These are phyloP conservation scores for Bjerkandera adusta DNA, from an alignment of 1,284 basidiomycete species.

Conservation along the genomic window DNA sequence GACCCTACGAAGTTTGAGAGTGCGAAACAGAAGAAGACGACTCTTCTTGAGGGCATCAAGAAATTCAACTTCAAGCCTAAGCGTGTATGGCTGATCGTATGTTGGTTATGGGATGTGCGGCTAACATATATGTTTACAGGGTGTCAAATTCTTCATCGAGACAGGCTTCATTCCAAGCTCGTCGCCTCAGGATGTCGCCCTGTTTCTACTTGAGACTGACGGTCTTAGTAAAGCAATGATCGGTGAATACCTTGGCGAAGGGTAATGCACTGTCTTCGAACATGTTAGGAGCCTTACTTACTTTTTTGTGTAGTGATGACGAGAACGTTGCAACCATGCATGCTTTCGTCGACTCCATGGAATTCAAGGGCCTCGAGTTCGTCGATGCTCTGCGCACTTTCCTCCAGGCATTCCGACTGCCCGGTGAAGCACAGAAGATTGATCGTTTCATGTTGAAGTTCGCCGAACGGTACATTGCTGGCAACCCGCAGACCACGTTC, in stretches of 20 bases:
- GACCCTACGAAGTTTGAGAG: slow-evolving; percentile 94
- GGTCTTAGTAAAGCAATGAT: slow-evolving; percentile 96
- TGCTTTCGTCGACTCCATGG: slow-evolving; percentile 89
- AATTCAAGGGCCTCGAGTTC: slow-evolving; percentile 80
- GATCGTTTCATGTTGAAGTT: slow-evolving; percentile 99
- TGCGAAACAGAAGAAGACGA: slow-evolving; percentile 97
- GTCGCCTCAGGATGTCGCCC: slow-evolving; percentile 80
- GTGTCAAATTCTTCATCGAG: slow-evolving; percentile 87
- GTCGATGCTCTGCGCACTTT: slow-evolving; percentile 87
- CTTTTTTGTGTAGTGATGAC: slow-evolving; percentile 78
- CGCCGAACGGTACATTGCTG: slow-evolving; percentile 90
- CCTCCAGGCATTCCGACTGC: slow-evolving; percentile 91
- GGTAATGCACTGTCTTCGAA: no score
- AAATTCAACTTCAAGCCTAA: slow-evolving; percentile 99
- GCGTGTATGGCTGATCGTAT: slow-evolving; percentile 46
- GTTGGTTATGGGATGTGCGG: not conserved
- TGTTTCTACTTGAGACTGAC: slow-evolving; percentile 87
- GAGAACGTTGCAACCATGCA: slow-evolving; percentile 93
- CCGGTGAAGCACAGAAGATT: slow-evolving; percentile 96
- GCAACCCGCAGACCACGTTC: slow-evolving; percentile 80
- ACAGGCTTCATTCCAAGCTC: slow-evolving; percentile 84
- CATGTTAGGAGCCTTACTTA: no score
- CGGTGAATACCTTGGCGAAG: slow-evolving; percentile 97
- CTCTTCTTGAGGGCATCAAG: slow-evolving; percentile 91
- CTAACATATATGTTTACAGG: slow-evolving; percentile 42